Base-by-base conservation (phyloP, 2,329 filamentous ascomycete species). In the Claviceps spartinae region DNA sequence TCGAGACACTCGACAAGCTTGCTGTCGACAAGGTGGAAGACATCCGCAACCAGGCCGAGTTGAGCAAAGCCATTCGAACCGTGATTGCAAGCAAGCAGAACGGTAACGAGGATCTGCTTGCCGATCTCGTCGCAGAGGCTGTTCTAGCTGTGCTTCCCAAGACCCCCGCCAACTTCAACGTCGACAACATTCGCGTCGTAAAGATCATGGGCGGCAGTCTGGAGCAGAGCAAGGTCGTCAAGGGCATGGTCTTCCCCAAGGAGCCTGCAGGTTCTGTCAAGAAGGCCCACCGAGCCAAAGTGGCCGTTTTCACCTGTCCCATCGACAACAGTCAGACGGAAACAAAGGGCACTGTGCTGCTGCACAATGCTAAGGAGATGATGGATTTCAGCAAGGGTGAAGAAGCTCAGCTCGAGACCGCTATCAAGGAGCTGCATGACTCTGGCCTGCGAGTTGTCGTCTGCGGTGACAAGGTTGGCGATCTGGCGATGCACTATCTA, bases 121-220 rank as follows among this genome's bases (percentile, higher is more conserved):
- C 90, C 55, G 75, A 84, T 51, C 78, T 97, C 62, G 90, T 98
- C 58, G 84, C 94, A 46, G 89, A 96, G 67, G 82, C 80, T 43
- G 80, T 85, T 52, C 81, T 97, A 52, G 83, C 88, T 45, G 90
- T 98, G 20, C 79, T 98, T 57, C 93, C 94, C 59, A 96, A 96
- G 76, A 95, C 96, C 72, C 86, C 93, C 22, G 72, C 78, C 67
- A 90, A 94, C 73, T 98, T 98, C 79, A 98, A 96, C 71, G 89
- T 98, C 58, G 93, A 98, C 76, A 98, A 98, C 69, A 85, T 98
- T 62, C 87, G 93, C 55, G 94, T 98, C 54, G 94, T 98, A 62
- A 98, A 98, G 79, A 98, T 98, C 64, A 97, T 98, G 91, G 93
- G 93, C 61, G 91, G 93, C 58, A 89, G 86, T 67, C 74, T 98